Conservation (phyloP, 2,329 filamentous ascomycete genomes). For the Acephala macrosclerotiorum region DNA sequence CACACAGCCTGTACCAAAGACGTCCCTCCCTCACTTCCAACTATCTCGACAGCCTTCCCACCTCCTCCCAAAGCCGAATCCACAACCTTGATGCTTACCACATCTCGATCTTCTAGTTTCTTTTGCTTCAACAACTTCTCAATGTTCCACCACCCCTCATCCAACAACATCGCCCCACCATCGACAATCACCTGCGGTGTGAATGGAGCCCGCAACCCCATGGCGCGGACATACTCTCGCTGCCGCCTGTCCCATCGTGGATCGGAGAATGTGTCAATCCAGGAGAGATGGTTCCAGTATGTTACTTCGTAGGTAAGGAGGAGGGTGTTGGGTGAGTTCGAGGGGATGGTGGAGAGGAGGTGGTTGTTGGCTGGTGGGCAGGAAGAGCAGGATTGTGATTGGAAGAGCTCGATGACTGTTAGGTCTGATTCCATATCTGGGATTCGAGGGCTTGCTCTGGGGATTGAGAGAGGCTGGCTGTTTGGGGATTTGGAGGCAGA, state of each 20-base stretch:
- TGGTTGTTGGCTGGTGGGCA: slow-evolving; percentile 31
- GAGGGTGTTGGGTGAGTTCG: slow-evolving; percentile 27
- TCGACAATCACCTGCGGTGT: slow-evolving; percentile 36
- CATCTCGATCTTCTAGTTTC: background rate
- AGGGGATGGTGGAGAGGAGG: slow-evolving; percentile 28
- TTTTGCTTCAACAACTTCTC: background rate
- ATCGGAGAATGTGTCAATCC: slow-evolving; percentile 33
- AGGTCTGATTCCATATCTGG: background rate
- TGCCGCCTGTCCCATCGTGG: slow-evolving; percentile 31
- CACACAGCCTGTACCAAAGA: slow-evolving; percentile 22
- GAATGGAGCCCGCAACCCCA: slow-evolving; percentile 28
- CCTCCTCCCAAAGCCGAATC: background rate
- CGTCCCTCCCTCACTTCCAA: background rate
- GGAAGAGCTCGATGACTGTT: slow-evolving; percentile 30
- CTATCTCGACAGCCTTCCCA: background rate
- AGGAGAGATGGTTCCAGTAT: slow-evolving; percentile 36
- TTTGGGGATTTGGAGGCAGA: background rate
- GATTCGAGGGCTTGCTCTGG: background rate
- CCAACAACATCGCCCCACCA: slow-evolving; percentile 29
- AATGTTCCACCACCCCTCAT: slow-evolving; percentile 9
- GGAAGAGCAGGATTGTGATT: slow-evolving; percentile 33
- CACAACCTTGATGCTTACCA: background rate
- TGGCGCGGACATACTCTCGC: slow-evolving; percentile 29
- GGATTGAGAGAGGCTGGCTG: background rate
- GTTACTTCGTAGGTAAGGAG: slow-evolving; percentile 35